Base-by-base conservation (phyloP, 345 rosid species). In the Gossypium stocksii region DNA sequence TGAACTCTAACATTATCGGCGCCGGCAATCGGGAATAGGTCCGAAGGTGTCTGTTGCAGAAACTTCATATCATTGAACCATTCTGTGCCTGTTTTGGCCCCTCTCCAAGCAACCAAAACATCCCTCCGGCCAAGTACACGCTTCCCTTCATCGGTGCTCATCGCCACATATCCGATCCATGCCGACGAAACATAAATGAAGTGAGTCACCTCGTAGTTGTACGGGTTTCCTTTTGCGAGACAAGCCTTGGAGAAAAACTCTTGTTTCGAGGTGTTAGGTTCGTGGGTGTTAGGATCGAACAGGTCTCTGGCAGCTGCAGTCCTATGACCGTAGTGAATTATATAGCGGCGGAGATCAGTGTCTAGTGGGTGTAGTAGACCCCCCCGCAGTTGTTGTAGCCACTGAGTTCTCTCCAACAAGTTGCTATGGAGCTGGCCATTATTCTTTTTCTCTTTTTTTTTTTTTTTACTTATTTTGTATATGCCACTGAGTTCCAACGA, bases 21-120 rank as follows among this genome's bases (percentile, higher is more conserved):
- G 15, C 2, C n/a, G 11, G 8, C 38, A 12, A 2, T 15, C 15
- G 70, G 70, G 20, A 76, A 58, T 10, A 76, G 4, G 11, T 72
- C 67, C 4, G 69, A 23, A 60, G 73, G 60, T 2, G 63, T 8
- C 1, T 19, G 41, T 58, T 23, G 68, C 1, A 15, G 0, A n/a
- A 17, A 60, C 67, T 14, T 74, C 64, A 72, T 34, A 81, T 86
- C 84, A 2, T 68, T 77, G 12, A 72, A 27, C 38, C 27, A 43
- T 15, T 71, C 74, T 0, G 25, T 3, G 2, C 9, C 5, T 14
- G 22, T 56, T 20, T 56, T 16, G 59, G 87, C 83, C 34, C 89
- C 89, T 80, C 84, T 76, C 89, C 89, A 84, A 14, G 87, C 79
- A 62, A 86, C 67, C 77, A 84, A 79, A 58, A 84, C 83, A 51